Conservation (phyloP, 768 basidiomycete species). For the Lactarius quietus region DNA sequence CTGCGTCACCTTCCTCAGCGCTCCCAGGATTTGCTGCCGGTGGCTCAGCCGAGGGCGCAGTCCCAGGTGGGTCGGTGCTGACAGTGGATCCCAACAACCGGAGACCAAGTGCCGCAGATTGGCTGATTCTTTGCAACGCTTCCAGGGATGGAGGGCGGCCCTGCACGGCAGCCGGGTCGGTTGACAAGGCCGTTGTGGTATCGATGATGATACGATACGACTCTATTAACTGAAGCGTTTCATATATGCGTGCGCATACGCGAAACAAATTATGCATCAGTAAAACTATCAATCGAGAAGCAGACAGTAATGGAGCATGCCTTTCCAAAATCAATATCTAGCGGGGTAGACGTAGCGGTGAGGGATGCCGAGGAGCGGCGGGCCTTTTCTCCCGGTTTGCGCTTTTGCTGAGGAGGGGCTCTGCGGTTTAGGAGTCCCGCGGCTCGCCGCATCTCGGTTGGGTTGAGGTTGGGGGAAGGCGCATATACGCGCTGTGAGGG, state of each 20-base stretch:
- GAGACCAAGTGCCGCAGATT: conserved; percentile 41
- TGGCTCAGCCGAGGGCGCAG: conserved; percentile 17
- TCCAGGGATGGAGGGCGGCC: conserved; percentile 28
- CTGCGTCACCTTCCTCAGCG: conserved; percentile 30
- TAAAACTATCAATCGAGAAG: conserved; percentile 1
- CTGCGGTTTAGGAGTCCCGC: conserved; percentile 29
- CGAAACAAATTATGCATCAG: background rate
- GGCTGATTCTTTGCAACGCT: conserved; percentile 43
- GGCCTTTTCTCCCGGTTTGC: conserved; percentile 39
- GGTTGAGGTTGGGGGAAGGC: conserved; percentile 33
- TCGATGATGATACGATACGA: conserved; percentile 45
- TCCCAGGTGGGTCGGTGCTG: conserved; percentile 24
- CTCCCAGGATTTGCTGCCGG: conserved; percentile 25
- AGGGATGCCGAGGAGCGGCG: conserved; percentile 28
- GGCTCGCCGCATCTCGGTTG: conserved; percentile 30
- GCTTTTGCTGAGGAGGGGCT: conserved; percentile 32
- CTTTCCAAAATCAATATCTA: conserved; percentile 43
- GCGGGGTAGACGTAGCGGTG: conserved; percentile 28
- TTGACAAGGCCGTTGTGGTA: conserved; percentile 33
- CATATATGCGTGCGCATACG: background rate
- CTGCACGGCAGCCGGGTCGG: conserved; percentile 29
- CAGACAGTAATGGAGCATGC: conserved; percentile 28
- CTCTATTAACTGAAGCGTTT: conserved; percentile 38
- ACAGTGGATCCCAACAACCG: conserved; percentile 45
- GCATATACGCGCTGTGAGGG: conserved; percentile 33